phyloP scores from a whole-genome alignment of 2,329 filamentous ascomycete species.

The Phaeosphaeriaceae sp. region DNA sequence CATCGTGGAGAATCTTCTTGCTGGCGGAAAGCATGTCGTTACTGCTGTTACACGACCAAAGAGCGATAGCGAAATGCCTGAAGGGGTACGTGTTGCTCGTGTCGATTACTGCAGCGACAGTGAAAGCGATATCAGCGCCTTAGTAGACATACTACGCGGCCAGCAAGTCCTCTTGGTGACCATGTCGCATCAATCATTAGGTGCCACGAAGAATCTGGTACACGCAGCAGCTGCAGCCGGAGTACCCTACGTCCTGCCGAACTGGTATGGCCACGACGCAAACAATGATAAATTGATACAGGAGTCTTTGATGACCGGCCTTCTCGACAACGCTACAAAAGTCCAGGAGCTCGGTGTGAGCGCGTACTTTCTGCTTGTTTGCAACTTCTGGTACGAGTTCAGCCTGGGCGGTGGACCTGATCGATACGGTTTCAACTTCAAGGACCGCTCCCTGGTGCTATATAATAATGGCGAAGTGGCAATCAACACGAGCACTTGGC shows the following conservation, averaged over 20 bases:
- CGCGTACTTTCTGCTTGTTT: not conserved
- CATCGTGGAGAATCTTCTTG: not conserved
- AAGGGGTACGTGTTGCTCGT: not conserved
- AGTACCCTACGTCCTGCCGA: not conserved
- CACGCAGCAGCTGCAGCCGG: not conserved
- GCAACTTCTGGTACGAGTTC: not conserved
- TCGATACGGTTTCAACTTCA: not conserved
- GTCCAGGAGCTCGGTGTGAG: not conserved
- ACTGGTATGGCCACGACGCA: not conserved
- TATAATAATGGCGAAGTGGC: not conserved
- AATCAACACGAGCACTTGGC: not conserved
- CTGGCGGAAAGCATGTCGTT: not conserved
- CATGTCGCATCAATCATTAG: not conserved
- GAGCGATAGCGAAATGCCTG: not conserved
- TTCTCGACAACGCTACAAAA: not conserved
- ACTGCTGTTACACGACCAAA: not conserved
- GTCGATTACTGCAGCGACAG: not conserved
- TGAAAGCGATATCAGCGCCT: not conserved
- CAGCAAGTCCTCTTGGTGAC: not conserved
- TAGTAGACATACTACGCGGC: not conserved
- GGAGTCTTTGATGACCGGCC: not conserved
- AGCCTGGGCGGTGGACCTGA: not conserved
- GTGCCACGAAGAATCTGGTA: not conserved
- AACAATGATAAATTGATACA: not conserved
- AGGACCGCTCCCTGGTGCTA: not conserved